Evolutionary conservation across 1,284 basidiomycete species (phyloP).

Genomic region (Ceratobasidium papillatum): DNA sequence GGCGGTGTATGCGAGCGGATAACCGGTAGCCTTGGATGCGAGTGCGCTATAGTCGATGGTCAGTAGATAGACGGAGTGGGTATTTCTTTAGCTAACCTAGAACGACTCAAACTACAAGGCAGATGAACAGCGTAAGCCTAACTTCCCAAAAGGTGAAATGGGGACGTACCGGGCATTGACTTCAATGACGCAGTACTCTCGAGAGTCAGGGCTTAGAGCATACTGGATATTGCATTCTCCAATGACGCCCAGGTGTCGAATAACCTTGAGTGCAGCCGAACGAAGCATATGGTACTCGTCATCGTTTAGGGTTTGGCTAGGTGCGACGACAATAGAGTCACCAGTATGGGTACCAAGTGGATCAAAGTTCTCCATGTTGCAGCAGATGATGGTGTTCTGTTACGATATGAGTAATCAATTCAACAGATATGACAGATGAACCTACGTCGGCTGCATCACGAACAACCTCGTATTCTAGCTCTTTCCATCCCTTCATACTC

Average conservation of each 20-base stretch:
- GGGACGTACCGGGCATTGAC: conserved; percentile 86
- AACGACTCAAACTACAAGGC: conserved; percentile 62
- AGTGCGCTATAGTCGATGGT: conserved; percentile 68
- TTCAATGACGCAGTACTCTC: conserved; percentile 98
- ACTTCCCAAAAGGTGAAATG: conserved; percentile 1
- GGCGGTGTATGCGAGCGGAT: conserved; percentile 98
- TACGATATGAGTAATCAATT: conserved; percentile 8
- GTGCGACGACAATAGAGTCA: conserved; percentile 99
- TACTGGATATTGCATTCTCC: conserved; percentile 99
- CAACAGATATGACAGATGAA: conserved; percentile 45
- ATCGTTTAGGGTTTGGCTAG: conserved; percentile 96
- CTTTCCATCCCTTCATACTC: conserved; percentile 99
- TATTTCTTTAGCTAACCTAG: conserved; percentile 54
- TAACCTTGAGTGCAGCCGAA: conserved; percentile 96
- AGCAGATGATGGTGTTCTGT: conserved; percentile 93
- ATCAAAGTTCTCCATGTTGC: conserved; percentile 99
- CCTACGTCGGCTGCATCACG: conserved; percentile 92
- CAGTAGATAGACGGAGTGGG: conserved; percentile 5
- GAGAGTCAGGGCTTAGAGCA: conserved; percentile 90
- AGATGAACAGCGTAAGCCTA: conserved; percentile 34
- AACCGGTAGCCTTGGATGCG: conserved; percentile 98
- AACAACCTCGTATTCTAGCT: conserved; percentile 99
- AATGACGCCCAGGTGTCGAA: conserved; percentile 96
- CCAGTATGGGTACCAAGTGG: conserved; percentile 99
- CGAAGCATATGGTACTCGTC: conserved; percentile 99